Conservation (phyloP, 2,329 filamentous ascomycete genomes). For the Dactylellina leptospora region DNA sequence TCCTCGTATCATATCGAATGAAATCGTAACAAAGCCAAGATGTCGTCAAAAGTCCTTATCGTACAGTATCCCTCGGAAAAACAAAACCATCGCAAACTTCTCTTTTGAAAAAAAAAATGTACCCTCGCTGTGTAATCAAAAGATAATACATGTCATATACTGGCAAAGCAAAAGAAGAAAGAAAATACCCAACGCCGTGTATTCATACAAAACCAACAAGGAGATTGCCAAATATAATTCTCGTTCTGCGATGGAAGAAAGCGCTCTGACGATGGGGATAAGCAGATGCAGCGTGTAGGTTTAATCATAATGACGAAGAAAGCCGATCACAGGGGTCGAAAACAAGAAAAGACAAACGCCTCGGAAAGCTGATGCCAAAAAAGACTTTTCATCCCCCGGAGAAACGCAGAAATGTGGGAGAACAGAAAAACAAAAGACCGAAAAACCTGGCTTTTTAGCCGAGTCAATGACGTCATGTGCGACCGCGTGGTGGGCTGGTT, state of each 20-base stretch:
- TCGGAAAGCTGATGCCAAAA: conserved; percentile 6
- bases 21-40: conserved; percentile 18
- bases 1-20: neutral
- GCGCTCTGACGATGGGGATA: conserved; percentile 31
- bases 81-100: neutral
- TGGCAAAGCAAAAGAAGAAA: neutral
- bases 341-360: conserved; percentile 47
- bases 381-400: neutral
- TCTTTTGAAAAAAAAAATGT: neutral
- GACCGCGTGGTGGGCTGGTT: conserved; percentile 13
- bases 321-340: conserved; percentile 39
- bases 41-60: conserved; percentile 14
- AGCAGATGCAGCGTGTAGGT: conserved; percentile 18
- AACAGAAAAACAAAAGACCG: conserved; percentile 3
- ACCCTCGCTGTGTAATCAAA: neutral
- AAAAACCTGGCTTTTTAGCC: conserved; percentile 40
- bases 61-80: conserved; percentile 16
- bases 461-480: conserved; percentile 42
- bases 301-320: conserved; percentile 52
- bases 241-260: conserved; percentile 6
- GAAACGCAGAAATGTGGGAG: conserved; percentile 14
- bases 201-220: conserved; percentile 11
- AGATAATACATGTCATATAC: too few relatives aligned
- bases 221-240: neutral
- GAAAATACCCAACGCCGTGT: conserved; percentile 20